These are phyloP conservation scores for Xylariaceae sp. DNA, from an alignment of 2,329 filamentous ascomycete species.

Conservation along the genomic window DNA sequence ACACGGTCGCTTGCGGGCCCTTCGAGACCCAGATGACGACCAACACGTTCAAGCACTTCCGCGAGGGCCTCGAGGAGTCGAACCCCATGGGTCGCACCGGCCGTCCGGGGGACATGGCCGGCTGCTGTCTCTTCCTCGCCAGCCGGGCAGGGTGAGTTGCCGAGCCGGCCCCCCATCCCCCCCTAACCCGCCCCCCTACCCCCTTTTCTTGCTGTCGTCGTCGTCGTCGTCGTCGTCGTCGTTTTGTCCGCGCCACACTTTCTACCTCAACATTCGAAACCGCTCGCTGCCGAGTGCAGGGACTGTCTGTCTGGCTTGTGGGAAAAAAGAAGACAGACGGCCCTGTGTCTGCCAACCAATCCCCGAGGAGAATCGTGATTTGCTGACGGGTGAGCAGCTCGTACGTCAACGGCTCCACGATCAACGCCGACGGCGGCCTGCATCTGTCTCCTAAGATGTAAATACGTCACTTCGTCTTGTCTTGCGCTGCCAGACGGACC, in stretches of 20 bases:
- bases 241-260: too few species aligned
- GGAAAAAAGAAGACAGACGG: too few species aligned
- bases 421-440: slow-evolving; percentile 53
- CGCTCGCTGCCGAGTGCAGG: too few species aligned
- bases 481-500: too few species aligned
- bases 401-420: slow-evolving; percentile 58
- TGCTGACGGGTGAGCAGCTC: slow-evolving; percentile 23
- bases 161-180: not conserved
- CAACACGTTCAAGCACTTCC: slow-evolving; percentile 47
- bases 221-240: not conserved
- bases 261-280: too few species aligned
- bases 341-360: too few species aligned
- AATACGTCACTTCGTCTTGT: too few species aligned
- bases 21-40: slow-evolving; percentile 62
- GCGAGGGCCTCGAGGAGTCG: slow-evolving; percentile 45
- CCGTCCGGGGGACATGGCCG: slow-evolving; percentile 59
- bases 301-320: not conserved
- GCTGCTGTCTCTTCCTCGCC: slow-evolving; percentile 61
- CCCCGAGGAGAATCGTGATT: too few species aligned
- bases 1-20: slow-evolving; percentile 65
- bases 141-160: slow-evolving; percentile 52
- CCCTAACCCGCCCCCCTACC: not conserved
- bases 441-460: slow-evolving; percentile 39
- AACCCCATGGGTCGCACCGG: slow-evolving; percentile 64
- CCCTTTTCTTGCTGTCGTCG: not conserved